Conservation (phyloP, 805 yeast genomes). For the Candida caryicola region DNA sequence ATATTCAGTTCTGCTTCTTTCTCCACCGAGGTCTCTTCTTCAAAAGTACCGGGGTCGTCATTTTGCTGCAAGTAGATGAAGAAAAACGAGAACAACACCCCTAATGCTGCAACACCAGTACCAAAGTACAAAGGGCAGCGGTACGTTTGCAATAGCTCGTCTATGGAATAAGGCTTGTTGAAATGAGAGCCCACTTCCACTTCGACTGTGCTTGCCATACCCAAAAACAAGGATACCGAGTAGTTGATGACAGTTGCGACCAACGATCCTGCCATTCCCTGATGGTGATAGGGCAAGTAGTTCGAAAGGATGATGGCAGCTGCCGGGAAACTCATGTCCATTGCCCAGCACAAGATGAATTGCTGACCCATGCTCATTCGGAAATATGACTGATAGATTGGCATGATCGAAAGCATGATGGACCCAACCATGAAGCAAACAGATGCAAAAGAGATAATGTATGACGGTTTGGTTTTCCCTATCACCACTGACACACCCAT, state of each 20-base stretch:
- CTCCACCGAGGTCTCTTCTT: constrained; percentile 4
- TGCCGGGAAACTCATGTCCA: constrained; percentile 79
- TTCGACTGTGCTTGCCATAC: constrained; percentile 69
- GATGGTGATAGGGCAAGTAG: constrained; percentile 57
- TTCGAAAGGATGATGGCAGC: constrained; percentile 62
- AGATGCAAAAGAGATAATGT: constrained; percentile 50
- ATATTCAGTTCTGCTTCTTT: neutral
- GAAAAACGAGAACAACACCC: constrained; percentile 28
- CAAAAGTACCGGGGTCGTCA: constrained; percentile 8
- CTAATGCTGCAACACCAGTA: constrained; percentile 56
- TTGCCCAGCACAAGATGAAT: constrained; percentile 62
- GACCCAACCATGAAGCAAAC: constrained; percentile 54
- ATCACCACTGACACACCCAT: constrained; percentile 48
- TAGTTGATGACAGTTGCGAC: constrained; percentile 70
- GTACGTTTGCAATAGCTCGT: constrained; percentile 39
- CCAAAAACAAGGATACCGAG: constrained; percentile 66
- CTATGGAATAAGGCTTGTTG: constrained; percentile 3
- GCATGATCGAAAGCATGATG: constrained; percentile 52
- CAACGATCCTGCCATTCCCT: constrained; percentile 77
- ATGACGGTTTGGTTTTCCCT: constrained; percentile 46
- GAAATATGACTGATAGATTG: constrained; percentile 60
- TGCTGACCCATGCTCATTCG: constrained; percentile 53
- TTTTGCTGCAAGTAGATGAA: constrained; percentile 13
- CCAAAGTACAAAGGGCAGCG: constrained; percentile 60
- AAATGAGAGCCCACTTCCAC: constrained; percentile 15